Percentiles rank a stretch among this genome's conserved stretches.
phyloP scores from a whole-genome alignment of 2,329 filamentous ascomycete genomes.

The Monosporascus sp. region DNA sequence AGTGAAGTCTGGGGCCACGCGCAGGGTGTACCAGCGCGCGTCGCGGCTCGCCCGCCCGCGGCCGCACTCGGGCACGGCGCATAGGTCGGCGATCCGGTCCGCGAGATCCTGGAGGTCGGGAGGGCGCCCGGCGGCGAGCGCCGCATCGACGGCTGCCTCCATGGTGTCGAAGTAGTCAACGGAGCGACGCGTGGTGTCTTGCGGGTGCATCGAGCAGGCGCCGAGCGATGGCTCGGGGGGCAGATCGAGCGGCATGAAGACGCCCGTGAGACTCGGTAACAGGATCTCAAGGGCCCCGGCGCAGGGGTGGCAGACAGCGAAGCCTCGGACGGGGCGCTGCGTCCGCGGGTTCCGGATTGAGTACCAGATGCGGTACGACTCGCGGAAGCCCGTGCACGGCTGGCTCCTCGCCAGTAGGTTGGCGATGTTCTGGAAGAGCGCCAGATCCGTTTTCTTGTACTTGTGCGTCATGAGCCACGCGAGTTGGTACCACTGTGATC shows the following conservation, averaged over 20 bases:
- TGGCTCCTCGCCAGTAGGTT: constrained; percentile 51
- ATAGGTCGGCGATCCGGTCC: constrained; percentile 56
- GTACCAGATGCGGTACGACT: constrained; percentile 64
- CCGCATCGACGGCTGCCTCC: constrained; percentile 51
- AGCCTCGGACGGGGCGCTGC: constrained; percentile 59
- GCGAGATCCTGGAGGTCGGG: constrained; percentile 59
- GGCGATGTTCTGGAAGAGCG: constrained; percentile 64
- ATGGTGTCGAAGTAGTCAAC: constrained; percentile 55
- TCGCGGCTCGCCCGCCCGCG: constrained; percentile 58
- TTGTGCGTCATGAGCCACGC: constrained; percentile 78
- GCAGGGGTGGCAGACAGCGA: constrained; percentile 72
- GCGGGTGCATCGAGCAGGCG: constrained; percentile 64
- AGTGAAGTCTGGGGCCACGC: constrained; percentile 68
- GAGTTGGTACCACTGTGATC: constrained; percentile 72
- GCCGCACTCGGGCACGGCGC: constrained; percentile 56
- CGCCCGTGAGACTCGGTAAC: constrained; percentile 64
- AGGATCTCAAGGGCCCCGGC: constrained; percentile 66
- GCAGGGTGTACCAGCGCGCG: constrained; percentile 72
- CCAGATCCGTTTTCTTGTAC: constrained; percentile 59
- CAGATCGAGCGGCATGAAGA: constrained; percentile 53
- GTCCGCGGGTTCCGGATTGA: constrained; percentile 66
- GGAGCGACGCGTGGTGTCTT: constrained; percentile 40
- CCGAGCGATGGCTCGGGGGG: constrained; percentile 42
- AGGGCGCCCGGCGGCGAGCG: constrained; percentile 36
- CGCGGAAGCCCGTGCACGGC: constrained; percentile 53